Evolutionary conservation across 106 monocot species (phyloP), one percentile per base, ranked within the genome.

Genomic region (Dendrobium nobile): DNA sequence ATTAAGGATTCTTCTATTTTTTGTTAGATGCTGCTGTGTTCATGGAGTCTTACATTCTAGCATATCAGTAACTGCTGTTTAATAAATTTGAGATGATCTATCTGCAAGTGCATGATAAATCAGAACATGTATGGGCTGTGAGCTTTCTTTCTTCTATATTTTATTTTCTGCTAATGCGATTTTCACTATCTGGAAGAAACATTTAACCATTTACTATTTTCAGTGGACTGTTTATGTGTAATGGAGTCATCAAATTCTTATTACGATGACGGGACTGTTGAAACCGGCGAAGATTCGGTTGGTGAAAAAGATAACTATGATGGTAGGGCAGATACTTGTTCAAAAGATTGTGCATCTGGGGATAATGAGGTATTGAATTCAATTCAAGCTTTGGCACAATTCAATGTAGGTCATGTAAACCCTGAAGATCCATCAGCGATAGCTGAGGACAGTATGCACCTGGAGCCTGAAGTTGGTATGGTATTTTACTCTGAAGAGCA

Each of bases 391-490:
- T 68, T 65, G 47, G 78, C 67, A 33, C 64, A 76, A 42, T 67
- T 41, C 42, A 75, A 75, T 48, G 47, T 55, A 26, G 26, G 41
- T 81, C 41, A 40, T 74, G 13, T 31, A 4, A 27, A 26, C 27
- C 7, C 37, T 33, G 17, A 11, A 1, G 83, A 83, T 47, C 65
- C 47, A 59, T 73, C 77, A 18, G 43, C 55, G 18, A 77, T 54
- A 56, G 16, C 79, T 37, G 54, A 28, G 5, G 45, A 18, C n/a
- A 84, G 65, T 67, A 73, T 37, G 47, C 73, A 79, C 20, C 74
- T 84, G 74, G 91, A 88, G 68, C 91, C 88, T 24, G 88, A 91
- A 80, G 84, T 91, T 59, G 91, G 91, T 80, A 91, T 91, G 91
- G 73, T 85, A 3, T 88, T 91, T 75, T 78, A 88, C 37, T 91